Base-by-base conservation (phyloP, 192 early-diverging fungal genomes). In the Backusella psychrophila region DNA sequence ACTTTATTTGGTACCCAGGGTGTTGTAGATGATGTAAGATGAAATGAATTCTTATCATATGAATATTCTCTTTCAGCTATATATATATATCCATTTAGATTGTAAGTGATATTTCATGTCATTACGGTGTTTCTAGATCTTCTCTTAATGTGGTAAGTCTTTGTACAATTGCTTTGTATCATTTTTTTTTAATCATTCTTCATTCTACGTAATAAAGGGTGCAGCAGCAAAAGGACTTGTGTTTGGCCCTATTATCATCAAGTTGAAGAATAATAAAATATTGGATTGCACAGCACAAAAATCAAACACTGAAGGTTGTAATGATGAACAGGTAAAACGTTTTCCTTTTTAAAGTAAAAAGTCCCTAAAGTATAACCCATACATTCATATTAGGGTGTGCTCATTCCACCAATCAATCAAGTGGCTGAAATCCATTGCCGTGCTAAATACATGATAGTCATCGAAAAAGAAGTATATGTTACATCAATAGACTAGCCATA, bases 401-500 rank as follows among this genome's bases (percentile, higher is more conserved):
- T 77, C 5, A 66, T 77, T 33, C 67, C 49, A 29, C 72, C 53
- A 52, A 72, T 75, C 31, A 66, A 38, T 33, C 69, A 75, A 75
- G 56, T 81, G 29, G 34, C 36, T 29, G 69, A 78, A 29, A 69
- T 81, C 17, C 66, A 74, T 56, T 59, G 46, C 15, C 42, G 44
- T 7, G 73, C 78, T 1, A 68, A 74, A 63, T 75, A 26, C 26
- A 49, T 79, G 29, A 75, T 79, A 59, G 67, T 79, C 4, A 68
- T 79, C 56, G 80, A 81, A 59, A 81, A 81, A 75, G 80, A 81
- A 44, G 80, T 74, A 72, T 39, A 19, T 56, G 34, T 19, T 35
- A 33, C 3, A n/a, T 17, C 3, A 71, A 31, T 21, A 31, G 19
- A 11, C 7, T 6, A 1, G 19, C 5, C 7, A 19, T 63, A 1